Percentiles rank a stretch among this genome's conserved stretches.
Conservation (phyloP, 768 basidiomycete species). For the Gyrodon lividus region DNA sequence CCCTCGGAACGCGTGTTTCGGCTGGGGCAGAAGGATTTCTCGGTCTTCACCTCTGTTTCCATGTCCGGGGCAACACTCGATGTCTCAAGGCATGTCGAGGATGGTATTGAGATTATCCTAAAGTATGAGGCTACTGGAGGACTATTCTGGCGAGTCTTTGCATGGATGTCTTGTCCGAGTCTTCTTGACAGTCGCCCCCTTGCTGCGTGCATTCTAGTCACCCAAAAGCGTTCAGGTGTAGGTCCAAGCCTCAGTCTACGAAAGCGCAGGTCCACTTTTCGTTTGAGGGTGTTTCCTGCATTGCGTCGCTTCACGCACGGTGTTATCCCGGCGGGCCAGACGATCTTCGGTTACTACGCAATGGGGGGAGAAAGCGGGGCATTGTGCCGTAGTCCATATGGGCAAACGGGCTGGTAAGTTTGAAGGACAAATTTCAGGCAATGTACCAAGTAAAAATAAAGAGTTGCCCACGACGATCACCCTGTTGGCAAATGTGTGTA, state of each 20-base stretch:
- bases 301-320: not conserved
- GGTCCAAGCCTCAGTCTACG: not conserved
- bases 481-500: too few relatives aligned
- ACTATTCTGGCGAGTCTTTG: not conserved
- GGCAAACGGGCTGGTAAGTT: too few relatives aligned
- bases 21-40: constrained; percentile 9
- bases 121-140: not conserved
- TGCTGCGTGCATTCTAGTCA: constrained; percentile 1
- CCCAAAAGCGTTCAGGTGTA: constrained; percentile 11
- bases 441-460: too few relatives aligned
- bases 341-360: not conserved
- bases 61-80: constrained; percentile 9
- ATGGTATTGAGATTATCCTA: constrained; percentile 2
- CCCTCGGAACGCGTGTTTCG: constrained; percentile 11
- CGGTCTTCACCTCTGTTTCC: constrained; percentile 7
- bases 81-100: constrained; percentile 5
- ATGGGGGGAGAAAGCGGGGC: too few relatives aligned
- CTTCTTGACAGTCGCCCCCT: not conserved
- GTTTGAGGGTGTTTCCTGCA: not conserved
- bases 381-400: too few relatives aligned
- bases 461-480: too few relatives aligned
- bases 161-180: not conserved
- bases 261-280: too few relatives aligned
- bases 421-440: too few relatives aligned
- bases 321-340: too few relatives aligned